A percentile compares a stretch with the other conserved stretches of the same genome.
Conservation (phyloP, 768 basidiomycete species). For the Lentinula edodes region DNA sequence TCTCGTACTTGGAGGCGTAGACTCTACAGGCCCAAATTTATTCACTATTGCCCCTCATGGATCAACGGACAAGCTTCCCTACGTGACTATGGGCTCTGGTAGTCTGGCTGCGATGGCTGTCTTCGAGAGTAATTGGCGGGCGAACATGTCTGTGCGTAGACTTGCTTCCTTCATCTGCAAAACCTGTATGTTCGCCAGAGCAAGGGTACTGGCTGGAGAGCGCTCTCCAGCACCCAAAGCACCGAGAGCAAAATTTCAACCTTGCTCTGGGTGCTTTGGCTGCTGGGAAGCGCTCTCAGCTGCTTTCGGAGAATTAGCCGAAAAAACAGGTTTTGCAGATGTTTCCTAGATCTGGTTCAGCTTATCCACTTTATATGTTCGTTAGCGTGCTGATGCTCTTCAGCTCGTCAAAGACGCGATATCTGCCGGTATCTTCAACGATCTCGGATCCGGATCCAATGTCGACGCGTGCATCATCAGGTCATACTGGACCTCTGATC, state of each 20-base stretch:
- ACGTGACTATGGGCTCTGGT: conserved; percentile 98
- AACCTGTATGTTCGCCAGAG: too few species aligned
- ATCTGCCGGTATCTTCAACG: conserved; percentile 97
- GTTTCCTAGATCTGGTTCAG: neutral
- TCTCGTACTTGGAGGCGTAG: conserved; percentile 95
- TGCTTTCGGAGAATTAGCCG: too few species aligned
- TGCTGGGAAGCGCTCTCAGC: too few species aligned
- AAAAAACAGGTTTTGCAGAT: too few species aligned
- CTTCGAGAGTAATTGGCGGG: conserved; percentile 83
- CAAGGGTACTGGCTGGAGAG: too few species aligned
- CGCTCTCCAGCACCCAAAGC: too few species aligned
- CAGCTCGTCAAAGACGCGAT: conserved; percentile 81
- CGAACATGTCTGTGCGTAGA: conserved; percentile 68
- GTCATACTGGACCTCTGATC: too few species aligned
- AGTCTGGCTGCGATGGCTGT: conserved; percentile 97
- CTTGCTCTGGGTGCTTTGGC: too few species aligned
- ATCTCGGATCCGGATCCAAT: conserved; percentile 98
- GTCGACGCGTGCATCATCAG: conserved; percentile 97
- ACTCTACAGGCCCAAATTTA: conserved; percentile 87
- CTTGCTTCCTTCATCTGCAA: too few species aligned
- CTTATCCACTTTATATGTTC: neutral
- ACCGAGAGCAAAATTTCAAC: too few species aligned
- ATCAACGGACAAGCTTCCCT: conserved; percentile 96
- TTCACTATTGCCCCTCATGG: conserved; percentile 97
- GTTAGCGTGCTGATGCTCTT: conserved; percentile 75